Percentiles rank a stretch among this genome's conserved stretches.
Conservation (phyloP, 495 filamentous ascomycete species). For the Xylona heveae region DNA sequence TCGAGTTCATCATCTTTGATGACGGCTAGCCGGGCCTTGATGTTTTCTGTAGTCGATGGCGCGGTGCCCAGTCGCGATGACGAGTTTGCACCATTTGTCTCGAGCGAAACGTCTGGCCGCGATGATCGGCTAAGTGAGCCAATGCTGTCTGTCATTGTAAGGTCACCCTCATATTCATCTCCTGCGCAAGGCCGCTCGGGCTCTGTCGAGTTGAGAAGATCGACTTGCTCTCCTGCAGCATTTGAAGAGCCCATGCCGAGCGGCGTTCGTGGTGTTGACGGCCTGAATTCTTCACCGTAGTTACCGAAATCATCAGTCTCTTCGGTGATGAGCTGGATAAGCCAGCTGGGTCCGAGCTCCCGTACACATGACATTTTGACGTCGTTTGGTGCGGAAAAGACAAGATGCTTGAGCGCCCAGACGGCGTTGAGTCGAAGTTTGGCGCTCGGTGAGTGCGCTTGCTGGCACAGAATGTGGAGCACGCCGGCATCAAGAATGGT, state of each 20-base stretch:
- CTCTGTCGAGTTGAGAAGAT: slow-evolving; percentile 38
- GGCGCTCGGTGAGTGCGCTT: slow-evolving; percentile 56
- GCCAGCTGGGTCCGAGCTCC: slow-evolving; percentile 55
- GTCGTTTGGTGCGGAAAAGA: slow-evolving; percentile 40
- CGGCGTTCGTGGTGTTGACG: too few relatives aligned
- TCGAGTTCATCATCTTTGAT: slow-evolving; percentile 34
- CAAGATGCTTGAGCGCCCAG: slow-evolving; percentile 84
- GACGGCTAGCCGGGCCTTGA: slow-evolving; percentile 19
- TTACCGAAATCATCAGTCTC: slow-evolving; percentile 18
- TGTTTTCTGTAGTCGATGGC: slow-evolving; percentile 7
- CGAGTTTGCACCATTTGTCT: slow-evolving; percentile 16
- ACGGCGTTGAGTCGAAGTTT: slow-evolving; percentile 58
- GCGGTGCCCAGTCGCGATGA: slow-evolving; percentile 7
- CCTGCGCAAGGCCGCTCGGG: slow-evolving; percentile 13
- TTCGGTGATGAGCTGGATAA: slow-evolving; percentile 50
- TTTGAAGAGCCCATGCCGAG: slow-evolving; percentile 39
- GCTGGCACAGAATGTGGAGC: slow-evolving; percentile 56
- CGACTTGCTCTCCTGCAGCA: slow-evolving; percentile 41
- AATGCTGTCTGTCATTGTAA: slow-evolving; percentile 35
- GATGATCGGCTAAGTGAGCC: slow-evolving; percentile 15
- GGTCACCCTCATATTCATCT: slow-evolving; percentile 38
- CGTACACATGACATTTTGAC: slow-evolving; percentile 57
- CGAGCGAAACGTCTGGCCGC: slow-evolving; percentile 12
- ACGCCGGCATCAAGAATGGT: slow-evolving; percentile 55
- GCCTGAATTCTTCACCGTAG: too few relatives aligned